Conservation (phyloP, 2,329 filamentous ascomycete species). For the Neospermospora avenae region DNA sequence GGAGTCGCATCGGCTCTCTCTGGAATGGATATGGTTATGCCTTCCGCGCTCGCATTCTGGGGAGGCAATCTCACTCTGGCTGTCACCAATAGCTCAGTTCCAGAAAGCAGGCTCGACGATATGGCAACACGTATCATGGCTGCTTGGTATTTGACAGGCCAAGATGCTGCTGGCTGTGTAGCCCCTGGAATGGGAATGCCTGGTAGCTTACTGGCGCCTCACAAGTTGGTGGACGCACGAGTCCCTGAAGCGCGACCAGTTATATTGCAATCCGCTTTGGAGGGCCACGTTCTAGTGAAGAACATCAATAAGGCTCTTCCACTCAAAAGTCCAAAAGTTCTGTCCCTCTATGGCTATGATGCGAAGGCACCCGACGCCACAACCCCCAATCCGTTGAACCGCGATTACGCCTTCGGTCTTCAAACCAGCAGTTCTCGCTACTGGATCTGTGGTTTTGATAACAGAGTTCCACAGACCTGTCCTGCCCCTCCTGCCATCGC, state of each 20-base stretch:
- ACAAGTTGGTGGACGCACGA: conserved; percentile 51
- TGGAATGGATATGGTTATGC: conserved; percentile 64
- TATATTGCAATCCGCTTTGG: conserved; percentile 54
- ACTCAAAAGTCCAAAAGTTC: conserved; percentile 43
- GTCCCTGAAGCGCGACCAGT: conserved; percentile 40
- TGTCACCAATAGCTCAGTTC: conserved; percentile 47
- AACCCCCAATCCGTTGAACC: background rate
- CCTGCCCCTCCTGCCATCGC: background rate
- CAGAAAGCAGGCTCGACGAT: conserved; percentile 48
- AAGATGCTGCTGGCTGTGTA: conserved; percentile 42
- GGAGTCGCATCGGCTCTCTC: conserved; percentile 75
- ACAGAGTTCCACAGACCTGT: background rate
- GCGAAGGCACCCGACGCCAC: conserved; percentile 30
- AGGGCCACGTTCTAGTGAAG: conserved; percentile 64
- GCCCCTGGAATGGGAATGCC: conserved; percentile 48
- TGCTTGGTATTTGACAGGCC: conserved; percentile 55
- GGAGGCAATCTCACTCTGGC: conserved; percentile 32
- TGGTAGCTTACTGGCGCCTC: conserved; percentile 45
- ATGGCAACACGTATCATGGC: conserved; percentile 63
- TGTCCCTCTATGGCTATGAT: conserved; percentile 62
- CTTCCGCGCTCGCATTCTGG: conserved; percentile 10
- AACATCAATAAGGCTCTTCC: conserved; percentile 49
- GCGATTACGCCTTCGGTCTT: conserved; percentile 1
- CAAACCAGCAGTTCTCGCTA: background rate
- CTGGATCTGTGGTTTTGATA: conserved; percentile 2